A percentile compares a stretch with the other conserved stretches of the same genome.
phyloP scores from a whole-genome alignment of 352 stramenopile genomes.

The Pythium aphanidermatum region DNA sequence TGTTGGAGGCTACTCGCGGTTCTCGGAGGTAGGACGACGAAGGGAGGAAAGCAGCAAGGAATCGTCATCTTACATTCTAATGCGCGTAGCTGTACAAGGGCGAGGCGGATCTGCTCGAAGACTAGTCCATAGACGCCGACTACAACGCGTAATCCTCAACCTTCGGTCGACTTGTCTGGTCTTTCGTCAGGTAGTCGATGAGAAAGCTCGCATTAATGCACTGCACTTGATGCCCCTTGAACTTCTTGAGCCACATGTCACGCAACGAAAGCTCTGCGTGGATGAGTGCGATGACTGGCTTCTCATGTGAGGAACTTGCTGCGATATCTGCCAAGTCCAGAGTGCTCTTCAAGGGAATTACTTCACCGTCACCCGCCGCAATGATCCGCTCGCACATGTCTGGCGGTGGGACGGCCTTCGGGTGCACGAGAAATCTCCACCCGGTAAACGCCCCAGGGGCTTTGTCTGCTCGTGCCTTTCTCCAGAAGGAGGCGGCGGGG shows the following conservation, averaged over 20 bases:
- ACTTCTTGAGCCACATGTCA: conserved; percentile 71
- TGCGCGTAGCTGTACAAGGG: conserved; percentile 16
- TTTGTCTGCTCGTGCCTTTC: conserved; percentile 35
- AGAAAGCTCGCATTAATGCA: conserved; percentile 77
- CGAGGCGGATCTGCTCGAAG: conserved; percentile 19
- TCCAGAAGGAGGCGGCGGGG: conserved; percentile 52
- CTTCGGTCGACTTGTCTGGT: conserved; percentile 49
- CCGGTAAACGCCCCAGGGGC: conserved; percentile 53
- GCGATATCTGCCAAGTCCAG: conserved; percentile 34
- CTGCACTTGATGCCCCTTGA: conserved; percentile 51
- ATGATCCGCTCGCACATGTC: conserved; percentile 83
- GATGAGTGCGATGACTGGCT: conserved; percentile 55
- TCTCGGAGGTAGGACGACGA: conserved; percentile 32
- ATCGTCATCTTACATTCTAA: too few relatives aligned
- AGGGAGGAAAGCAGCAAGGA: too few relatives aligned
- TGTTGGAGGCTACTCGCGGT: conserved; percentile 62
- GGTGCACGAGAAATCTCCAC: conserved; percentile 71
- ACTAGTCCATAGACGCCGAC: background rate
- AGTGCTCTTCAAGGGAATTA: conserved; percentile 56
- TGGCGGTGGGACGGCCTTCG: conserved; percentile 61
- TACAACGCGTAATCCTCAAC: conserved; percentile 51
- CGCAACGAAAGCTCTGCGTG: conserved; percentile 41
- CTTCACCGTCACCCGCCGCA: conserved; percentile 37
- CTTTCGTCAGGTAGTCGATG: conserved; percentile 84
- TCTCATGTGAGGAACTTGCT: conserved; percentile 30